phyloP scores from a whole-genome alignment of 2,329 filamentous ascomycete species.

The Colletotrichum cereale region DNA sequence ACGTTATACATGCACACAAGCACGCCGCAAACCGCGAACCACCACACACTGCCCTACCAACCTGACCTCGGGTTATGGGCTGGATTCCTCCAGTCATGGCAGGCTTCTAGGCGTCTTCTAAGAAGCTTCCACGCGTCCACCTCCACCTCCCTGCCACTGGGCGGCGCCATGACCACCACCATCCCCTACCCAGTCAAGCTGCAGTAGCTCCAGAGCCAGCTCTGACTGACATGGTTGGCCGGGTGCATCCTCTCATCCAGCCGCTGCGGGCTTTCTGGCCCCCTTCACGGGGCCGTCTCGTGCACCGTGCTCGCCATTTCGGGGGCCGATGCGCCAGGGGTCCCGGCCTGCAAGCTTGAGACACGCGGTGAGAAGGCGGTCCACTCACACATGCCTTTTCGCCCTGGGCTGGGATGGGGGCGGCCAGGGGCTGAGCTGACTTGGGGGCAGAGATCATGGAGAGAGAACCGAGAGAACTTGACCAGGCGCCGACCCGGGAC shows the following conservation, averaged over 20 bases:
- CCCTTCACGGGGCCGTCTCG: not conserved
- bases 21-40: not conserved
- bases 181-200: not conserved
- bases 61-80: not conserved
- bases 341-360: constrained; percentile 32
- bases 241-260: constrained; percentile 33
- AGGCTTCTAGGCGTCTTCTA: constrained; percentile 34
- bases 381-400: constrained; percentile 26
- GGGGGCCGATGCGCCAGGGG: constrained; percentile 27
- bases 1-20: no score
- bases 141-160: constrained; percentile 6
- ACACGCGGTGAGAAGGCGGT: constrained; percentile 33
- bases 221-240: constrained; percentile 20
- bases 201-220: constrained; percentile 20
- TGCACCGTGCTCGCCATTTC: constrained; percentile 28
- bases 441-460: constrained; percentile 12
- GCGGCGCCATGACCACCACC: constrained; percentile 11
- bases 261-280: constrained; percentile 21
- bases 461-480: not conserved
- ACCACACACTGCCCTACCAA: not conserved
- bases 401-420: constrained; percentile 18
- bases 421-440: constrained; percentile 17
- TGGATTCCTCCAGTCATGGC: not conserved
- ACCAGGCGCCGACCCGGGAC: not conserved
- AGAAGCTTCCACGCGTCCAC: constrained; percentile 21